A percentile compares a stretch with the other conserved stretches of the same genome.
These are phyloP conservation scores for Silene latifolia DNA, from an alignment of 148 eudicot species.

Conservation along the genomic window DNA sequence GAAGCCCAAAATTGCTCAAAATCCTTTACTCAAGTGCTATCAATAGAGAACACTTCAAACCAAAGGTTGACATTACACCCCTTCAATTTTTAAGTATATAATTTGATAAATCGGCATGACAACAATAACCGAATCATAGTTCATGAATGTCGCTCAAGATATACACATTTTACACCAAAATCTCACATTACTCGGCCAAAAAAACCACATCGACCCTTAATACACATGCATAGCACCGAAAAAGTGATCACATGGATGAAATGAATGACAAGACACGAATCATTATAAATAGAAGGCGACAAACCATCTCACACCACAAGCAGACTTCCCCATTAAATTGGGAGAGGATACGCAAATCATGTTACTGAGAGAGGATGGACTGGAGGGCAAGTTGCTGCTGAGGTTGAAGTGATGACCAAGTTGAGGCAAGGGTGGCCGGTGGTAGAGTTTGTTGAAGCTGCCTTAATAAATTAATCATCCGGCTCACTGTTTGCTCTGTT, in stretches of 20 bases:
- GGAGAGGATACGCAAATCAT: not conserved
- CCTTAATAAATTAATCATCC: constrained; percentile 41
- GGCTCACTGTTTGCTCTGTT: constrained; percentile 35
- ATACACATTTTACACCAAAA: constrained; percentile 25
- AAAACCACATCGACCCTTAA: constrained; percentile 1
- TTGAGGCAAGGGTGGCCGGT: constrained; percentile 37
- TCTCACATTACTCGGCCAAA: constrained; percentile 14
- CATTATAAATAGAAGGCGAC: constrained; percentile 7
- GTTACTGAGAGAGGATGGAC: constrained; percentile 37
- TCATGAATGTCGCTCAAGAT: constrained; percentile 7
- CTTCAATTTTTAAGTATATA: not conserved
- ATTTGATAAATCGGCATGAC: constrained; percentile 3
- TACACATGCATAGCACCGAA: constrained; percentile 3
- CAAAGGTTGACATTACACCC: constrained; percentile 11
- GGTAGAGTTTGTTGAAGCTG: constrained; percentile 42
- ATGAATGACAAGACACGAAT: constrained; percentile 21
- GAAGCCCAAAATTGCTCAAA: constrained; percentile 21
- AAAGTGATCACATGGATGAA: constrained; percentile 4
- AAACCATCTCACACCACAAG: not conserved
- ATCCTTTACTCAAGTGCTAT: not conserved
- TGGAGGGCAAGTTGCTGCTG: constrained; percentile 40
- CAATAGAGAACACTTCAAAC: not conserved
- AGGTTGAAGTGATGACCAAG: constrained; percentile 46
- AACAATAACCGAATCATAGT: not conserved
- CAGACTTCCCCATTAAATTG: not conserved